phyloP scores from a whole-genome alignment of 2,329 filamentous ascomycete genomes.

The Dactylonectria macrodidyma region DNA sequence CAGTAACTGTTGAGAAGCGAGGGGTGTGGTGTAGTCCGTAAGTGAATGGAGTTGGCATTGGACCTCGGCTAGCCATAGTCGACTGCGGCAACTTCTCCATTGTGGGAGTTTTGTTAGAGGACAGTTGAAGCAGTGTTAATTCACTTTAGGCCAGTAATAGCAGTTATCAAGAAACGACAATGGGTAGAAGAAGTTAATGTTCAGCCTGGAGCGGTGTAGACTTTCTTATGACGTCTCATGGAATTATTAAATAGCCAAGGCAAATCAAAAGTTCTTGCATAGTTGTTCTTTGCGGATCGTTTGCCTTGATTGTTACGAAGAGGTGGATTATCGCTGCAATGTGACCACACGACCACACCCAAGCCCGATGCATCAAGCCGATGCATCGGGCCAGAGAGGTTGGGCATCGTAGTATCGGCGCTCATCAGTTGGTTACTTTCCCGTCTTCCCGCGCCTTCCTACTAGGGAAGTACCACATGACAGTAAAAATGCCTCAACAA shows the following conservation, averaged over 20 bases:
- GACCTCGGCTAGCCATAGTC: constrained; percentile 15
- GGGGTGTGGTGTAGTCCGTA: constrained; percentile 36
- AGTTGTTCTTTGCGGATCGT: constrained; percentile 13
- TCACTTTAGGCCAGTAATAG: no score
- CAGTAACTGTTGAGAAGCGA: constrained; percentile 51
- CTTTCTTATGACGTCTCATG: no score
- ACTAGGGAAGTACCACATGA: not conserved
- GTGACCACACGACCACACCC: not conserved
- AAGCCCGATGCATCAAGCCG: no score
- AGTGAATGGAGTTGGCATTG: constrained; percentile 41
- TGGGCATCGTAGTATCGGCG: not conserved
- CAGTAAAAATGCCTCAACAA: not conserved
- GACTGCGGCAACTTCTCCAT: constrained; percentile 32
- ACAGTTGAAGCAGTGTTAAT: not conserved
- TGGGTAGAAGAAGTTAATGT: no score
- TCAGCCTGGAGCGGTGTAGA: no score
- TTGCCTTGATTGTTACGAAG: constrained; percentile 13
- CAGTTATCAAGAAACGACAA: no score
- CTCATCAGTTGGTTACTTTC: not conserved
- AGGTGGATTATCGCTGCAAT: not conserved
- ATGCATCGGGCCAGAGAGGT: no score
- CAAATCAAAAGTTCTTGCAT: constrained; percentile 11
- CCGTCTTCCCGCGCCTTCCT: not conserved
- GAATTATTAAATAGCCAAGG: no score
- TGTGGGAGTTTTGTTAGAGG: not conserved